Conservation (phyloP, 441 rosid genomes). For the Macaranga tanarius region DNA sequence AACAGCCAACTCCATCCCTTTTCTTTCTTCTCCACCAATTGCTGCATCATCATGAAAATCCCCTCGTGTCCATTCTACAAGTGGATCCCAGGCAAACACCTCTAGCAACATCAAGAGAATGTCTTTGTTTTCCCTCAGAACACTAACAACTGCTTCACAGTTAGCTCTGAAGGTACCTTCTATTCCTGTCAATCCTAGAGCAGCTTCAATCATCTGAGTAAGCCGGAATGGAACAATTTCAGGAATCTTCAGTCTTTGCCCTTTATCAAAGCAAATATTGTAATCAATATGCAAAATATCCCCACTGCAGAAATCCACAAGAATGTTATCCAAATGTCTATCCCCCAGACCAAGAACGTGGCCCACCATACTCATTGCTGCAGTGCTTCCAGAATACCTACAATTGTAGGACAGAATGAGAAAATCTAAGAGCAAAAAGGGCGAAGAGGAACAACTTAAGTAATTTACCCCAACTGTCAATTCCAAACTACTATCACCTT, state of each 20-base stretch:
- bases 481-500: background rate
- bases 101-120: constrained; percentile 84
- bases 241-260: constrained; percentile 89
- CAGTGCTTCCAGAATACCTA: constrained; percentile 95
- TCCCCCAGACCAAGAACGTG: constrained; percentile 96
- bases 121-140: constrained; percentile 89
- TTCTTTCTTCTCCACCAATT: constrained; percentile 97
- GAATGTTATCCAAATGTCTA: constrained; percentile 98
- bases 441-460: constrained; percentile 3
- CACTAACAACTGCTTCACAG: constrained; percentile 88
- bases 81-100: constrained; percentile 98
- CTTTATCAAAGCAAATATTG: constrained; percentile 98
- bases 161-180: constrained; percentile 90
- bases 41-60: constrained; percentile 99
- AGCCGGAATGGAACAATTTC: constrained; percentile 99
- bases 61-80: constrained; percentile 97
- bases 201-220: constrained; percentile 90
- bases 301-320: constrained; percentile 91
- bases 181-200: constrained; percentile 88
- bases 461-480: constrained; percentile 1
- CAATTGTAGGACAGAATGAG: constrained; percentile 31
- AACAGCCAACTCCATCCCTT: constrained; percentile 99
- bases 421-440: background rate
- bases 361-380: constrained; percentile 99
- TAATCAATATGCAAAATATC: constrained; percentile 98